These are phyloP conservation scores for Geranomyces variabilis DNA, from an alignment of 192 early-diverging fungal species.

Conservation along the genomic window DNA sequence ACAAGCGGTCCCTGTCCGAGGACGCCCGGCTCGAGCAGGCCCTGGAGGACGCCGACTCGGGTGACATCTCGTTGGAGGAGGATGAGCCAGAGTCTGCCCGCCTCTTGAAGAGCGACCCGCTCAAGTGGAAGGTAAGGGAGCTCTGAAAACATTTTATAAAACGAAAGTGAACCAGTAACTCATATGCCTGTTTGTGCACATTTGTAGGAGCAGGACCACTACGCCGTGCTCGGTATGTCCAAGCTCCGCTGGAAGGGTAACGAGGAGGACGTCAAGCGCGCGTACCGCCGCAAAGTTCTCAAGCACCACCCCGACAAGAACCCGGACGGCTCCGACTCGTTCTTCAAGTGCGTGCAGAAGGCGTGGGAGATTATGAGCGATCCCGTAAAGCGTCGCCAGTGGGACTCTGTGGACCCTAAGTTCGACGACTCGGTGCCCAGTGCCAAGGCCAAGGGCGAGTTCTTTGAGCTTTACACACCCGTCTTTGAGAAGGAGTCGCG, in stretches of 20 bases:
- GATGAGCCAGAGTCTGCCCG: constrained; percentile 78
- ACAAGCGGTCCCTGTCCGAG: constrained; percentile 54
- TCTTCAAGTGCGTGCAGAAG: constrained; percentile 99
- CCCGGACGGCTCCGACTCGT: constrained; percentile 84
- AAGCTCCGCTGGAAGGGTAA: constrained; percentile 85
- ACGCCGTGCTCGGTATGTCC: constrained; percentile 91
- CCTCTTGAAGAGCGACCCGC: constrained; percentile 81
- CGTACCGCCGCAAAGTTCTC: constrained; percentile 91
- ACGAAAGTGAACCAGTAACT: not conserved
- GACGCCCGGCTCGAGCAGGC: constrained; percentile 52
- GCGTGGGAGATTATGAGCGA: constrained; percentile 94
- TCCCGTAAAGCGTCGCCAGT: constrained; percentile 86
- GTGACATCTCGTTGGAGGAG: constrained; percentile 66
- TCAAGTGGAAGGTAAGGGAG: constrained; percentile 83
- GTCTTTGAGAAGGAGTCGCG: constrained; percentile 88
- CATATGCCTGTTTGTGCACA: not conserved
- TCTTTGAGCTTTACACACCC: constrained; percentile 73
- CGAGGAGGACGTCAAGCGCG: constrained; percentile 91
- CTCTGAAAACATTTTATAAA: not conserved
- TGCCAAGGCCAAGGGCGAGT: constrained; percentile 69
- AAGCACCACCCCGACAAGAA: constrained; percentile 99
- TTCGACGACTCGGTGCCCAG: constrained; percentile 76
- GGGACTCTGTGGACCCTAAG: constrained; percentile 92
- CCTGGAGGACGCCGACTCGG: constrained; percentile 57
- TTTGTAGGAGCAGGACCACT: constrained; percentile 82